Conservation (phyloP, 2,329 filamentous ascomycete species). For the Aspergillus niger region DNA sequence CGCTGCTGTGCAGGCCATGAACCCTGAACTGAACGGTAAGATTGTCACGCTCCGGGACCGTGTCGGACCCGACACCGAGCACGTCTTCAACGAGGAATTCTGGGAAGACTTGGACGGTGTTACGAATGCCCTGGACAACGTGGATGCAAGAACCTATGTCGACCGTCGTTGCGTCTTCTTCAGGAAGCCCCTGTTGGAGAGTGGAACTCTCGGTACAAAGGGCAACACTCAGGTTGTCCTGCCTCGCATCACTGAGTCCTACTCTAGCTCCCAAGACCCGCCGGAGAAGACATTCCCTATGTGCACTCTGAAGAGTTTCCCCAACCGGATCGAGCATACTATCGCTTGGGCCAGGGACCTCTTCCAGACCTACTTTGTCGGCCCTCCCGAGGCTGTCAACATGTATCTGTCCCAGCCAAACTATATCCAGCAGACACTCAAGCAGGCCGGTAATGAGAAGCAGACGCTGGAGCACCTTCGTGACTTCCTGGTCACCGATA, state of each 20-base stretch:
- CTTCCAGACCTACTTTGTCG: conserved; percentile 92
- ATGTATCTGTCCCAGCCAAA: conserved; percentile 88
- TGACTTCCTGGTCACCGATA: conserved; percentile 87
- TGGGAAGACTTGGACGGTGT: conserved; percentile 87
- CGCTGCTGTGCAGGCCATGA: conserved; percentile 89
- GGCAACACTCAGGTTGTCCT: conserved; percentile 97
- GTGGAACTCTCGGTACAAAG: conserved; percentile 97
- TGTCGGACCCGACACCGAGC: conserved; percentile 87
- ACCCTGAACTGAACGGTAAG: conserved; percentile 84
- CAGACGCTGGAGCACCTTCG: conserved; percentile 86
- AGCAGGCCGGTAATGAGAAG: conserved; percentile 94
- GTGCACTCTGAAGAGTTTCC: conserved; percentile 96
- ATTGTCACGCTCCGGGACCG: conserved; percentile 85
- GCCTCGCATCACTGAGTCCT: conserved; percentile 89
- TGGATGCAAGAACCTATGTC: conserved; percentile 94
- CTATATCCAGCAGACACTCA: conserved; percentile 82
- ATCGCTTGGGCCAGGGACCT: conserved; percentile 97
- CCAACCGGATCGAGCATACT: conserved; percentile 97
- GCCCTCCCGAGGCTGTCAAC: conserved; percentile 91
- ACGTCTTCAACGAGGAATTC: conserved; percentile 91
- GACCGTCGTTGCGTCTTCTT: conserved; percentile 97
- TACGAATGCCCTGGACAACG: conserved; percentile 96
- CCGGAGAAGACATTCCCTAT: conserved; percentile 99
- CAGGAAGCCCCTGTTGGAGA: conserved; percentile 93
- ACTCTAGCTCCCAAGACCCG: conserved; percentile 94